phyloP scores from a whole-genome alignment of 1,139 yeast species.

The Yamadazyma buinensis region DNA sequence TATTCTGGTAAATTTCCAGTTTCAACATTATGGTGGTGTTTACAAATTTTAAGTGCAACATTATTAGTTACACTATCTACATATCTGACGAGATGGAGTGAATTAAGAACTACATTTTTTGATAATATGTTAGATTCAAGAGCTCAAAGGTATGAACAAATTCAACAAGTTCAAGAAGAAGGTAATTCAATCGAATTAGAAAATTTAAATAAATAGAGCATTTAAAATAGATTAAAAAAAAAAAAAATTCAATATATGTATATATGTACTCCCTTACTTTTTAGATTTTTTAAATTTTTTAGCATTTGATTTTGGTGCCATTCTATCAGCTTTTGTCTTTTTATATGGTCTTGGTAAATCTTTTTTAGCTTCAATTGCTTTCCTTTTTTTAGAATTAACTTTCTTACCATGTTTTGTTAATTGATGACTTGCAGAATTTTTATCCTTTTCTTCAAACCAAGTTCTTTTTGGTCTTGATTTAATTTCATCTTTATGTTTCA shows the following conservation, averaged over 20 bases:
- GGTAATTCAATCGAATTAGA: slow-evolving; percentile 8
- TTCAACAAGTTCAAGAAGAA: slow-evolving; percentile 6
- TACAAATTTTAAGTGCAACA: slow-evolving; percentile 66
- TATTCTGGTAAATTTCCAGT: slow-evolving; percentile 66
- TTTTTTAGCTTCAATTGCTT: slow-evolving; percentile 46
- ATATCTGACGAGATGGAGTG: slow-evolving; percentile 85
- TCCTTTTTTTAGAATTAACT: slow-evolving; percentile 57
- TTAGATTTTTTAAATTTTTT: slow-evolving; percentile 9
- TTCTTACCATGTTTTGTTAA: slow-evolving; percentile 43
- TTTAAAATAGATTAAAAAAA: background rate
- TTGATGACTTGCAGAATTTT: slow-evolving; percentile 45
- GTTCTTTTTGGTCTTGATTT: slow-evolving; percentile 90
- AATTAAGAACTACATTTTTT: slow-evolving; percentile 81
- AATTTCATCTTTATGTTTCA: slow-evolving; percentile 79
- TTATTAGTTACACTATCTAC: slow-evolving; percentile 78
- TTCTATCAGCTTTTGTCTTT: slow-evolving; percentile 67
- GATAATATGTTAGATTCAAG: slow-evolving; percentile 63
- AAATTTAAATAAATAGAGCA: slow-evolving; percentile 4
- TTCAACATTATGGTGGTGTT: slow-evolving; percentile 77
- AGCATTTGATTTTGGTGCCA: slow-evolving; percentile 12
- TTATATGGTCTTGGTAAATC: slow-evolving; percentile 57
- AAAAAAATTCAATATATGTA: background rate
- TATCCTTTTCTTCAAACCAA: slow-evolving; percentile 77
- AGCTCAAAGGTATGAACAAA: slow-evolving; percentile 19
- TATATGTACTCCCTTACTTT: slow-evolving; percentile 4